A percentile compares a stretch with the other conserved stretches of the same genome.
Conservation (phyloP, 1,284 basidiomycete genomes). For the Fomes fomentarius region DNA sequence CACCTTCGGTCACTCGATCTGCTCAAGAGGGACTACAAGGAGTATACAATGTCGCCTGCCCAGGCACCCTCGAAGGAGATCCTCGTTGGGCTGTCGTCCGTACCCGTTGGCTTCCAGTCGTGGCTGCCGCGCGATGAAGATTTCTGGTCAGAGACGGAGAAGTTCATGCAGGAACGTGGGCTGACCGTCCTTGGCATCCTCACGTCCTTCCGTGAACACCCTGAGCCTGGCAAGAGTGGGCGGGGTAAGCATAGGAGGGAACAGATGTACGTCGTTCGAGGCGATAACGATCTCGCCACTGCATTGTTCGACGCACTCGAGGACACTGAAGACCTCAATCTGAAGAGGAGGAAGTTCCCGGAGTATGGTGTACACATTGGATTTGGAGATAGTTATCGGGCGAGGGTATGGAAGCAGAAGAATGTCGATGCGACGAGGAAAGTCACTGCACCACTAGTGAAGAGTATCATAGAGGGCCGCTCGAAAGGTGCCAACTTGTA, state of each 20-base stretch:
- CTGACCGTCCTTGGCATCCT: conserved; percentile 78
- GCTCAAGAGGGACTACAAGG: conserved; percentile 91
- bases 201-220: conserved; percentile 60
- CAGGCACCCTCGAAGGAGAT: conserved; percentile 41
- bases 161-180: conserved; percentile 68
- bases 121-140: conserved; percentile 47
- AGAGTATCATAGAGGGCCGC: conserved; percentile 40
- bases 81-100: conserved; percentile 75
- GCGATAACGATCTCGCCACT: conserved; percentile 36
- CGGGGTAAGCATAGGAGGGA: conserved; percentile 72
- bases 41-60: conserved; percentile 61
- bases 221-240: conserved; percentile 45
- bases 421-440: conserved; percentile 81
- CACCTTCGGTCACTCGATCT: conserved; percentile 77
- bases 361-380: conserved; percentile 33
- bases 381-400: conserved; percentile 35
- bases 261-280: conserved; percentile 62
- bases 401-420: conserved; percentile 73
- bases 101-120: conserved; percentile 67
- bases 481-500: conserved; percentile 12
- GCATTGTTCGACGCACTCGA: conserved; percentile 62
- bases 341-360: conserved; percentile 47
- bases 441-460: conserved; percentile 77
- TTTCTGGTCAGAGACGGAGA: conserved; percentile 52
- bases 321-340: conserved; percentile 49